Conservation (phyloP, 495 filamentous ascomycete genomes). For the Penicillium pulvis region DNA sequence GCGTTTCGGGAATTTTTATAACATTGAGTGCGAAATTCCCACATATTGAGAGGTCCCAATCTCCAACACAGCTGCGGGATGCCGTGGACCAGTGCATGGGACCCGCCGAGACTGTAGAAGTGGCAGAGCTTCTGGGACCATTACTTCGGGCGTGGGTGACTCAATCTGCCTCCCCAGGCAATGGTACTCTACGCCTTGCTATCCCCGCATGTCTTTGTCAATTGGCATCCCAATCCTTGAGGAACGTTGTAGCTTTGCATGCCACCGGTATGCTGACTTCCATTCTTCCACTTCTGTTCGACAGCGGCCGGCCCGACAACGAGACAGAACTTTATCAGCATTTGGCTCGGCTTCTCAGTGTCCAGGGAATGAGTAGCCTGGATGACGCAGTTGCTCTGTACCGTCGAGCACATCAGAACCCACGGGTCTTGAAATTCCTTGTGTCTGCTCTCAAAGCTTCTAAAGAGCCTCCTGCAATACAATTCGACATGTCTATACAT, state of each 20-base stretch:
- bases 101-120: conserved; percentile 44
- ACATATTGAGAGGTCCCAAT: conserved; percentile 9
- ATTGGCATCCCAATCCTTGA: conserved; percentile 59
- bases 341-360: conserved; percentile 39
- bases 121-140: conserved; percentile 41
- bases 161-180: conserved; percentile 32
- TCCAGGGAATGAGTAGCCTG: conserved; percentile 68
- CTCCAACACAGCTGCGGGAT: conserved; percentile 26
- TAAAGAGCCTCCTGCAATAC: conserved; percentile 77
- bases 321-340: conserved; percentile 62
- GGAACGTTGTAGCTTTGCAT: conserved; percentile 78
- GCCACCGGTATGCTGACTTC: conserved; percentile 72
- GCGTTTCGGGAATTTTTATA: conserved; percentile 52
- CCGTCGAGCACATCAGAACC: conserved; percentile 60
- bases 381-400: conserved; percentile 80
- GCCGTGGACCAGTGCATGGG: conserved; percentile 41
- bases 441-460: conserved; percentile 71
- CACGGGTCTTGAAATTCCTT: conserved; percentile 69
- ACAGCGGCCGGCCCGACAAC: conserved; percentile 39
- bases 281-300: conserved; percentile 70
- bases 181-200: conserved; percentile 34
- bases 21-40: conserved; percentile 33
- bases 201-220: conserved; percentile 46
- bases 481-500: conserved; percentile 88
- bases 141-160: conserved; percentile 46